Conservation (phyloP, 179 eudicot species). For the Drosera spatulata region DNA sequence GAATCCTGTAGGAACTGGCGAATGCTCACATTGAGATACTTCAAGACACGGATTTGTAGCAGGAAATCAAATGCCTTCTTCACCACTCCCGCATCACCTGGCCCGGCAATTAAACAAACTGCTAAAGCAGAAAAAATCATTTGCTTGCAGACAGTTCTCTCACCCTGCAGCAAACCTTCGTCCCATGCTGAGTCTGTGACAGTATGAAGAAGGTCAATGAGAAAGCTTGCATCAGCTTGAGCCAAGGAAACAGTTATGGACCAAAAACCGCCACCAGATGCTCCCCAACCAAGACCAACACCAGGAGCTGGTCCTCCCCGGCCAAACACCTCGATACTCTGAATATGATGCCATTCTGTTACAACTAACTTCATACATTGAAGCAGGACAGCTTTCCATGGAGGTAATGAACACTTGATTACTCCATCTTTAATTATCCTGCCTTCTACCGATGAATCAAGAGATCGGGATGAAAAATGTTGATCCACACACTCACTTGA, state of each 20-base stretch:
- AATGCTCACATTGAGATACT: constrained; percentile 40
- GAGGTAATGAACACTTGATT: constrained; percentile 31
- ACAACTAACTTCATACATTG: constrained; percentile 31
- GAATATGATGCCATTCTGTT: constrained; percentile 36
- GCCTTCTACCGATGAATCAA: constrained; percentile 17
- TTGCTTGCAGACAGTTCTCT: constrained; percentile 27
- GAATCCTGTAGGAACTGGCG: constrained; percentile 24
- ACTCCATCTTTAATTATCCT: constrained; percentile 45
- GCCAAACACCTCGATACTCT: constrained; percentile 57
- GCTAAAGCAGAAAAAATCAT: constrained; percentile 38
- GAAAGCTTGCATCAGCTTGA: constrained; percentile 53
- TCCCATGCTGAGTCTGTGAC: not conserved
- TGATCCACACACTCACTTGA: constrained; percentile 17
- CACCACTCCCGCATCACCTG: constrained; percentile 34
- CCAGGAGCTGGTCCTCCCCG: constrained; percentile 97
- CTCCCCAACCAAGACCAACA: constrained; percentile 88
- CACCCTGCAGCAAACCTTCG: constrained; percentile 15
- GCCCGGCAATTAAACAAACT: constrained; percentile 43
- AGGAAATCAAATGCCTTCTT: constrained; percentile 43
- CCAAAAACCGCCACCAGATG: constrained; percentile 73
- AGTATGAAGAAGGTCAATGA: constrained; percentile 35
- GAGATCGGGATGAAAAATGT: constrained; percentile 11
- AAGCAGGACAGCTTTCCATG: constrained; percentile 31
- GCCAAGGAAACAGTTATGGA: constrained; percentile 38
- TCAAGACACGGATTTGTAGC: constrained; percentile 44